Conservation (phyloP, 352 stramenopile species). For the Globisporangium mamillatum region DNA sequence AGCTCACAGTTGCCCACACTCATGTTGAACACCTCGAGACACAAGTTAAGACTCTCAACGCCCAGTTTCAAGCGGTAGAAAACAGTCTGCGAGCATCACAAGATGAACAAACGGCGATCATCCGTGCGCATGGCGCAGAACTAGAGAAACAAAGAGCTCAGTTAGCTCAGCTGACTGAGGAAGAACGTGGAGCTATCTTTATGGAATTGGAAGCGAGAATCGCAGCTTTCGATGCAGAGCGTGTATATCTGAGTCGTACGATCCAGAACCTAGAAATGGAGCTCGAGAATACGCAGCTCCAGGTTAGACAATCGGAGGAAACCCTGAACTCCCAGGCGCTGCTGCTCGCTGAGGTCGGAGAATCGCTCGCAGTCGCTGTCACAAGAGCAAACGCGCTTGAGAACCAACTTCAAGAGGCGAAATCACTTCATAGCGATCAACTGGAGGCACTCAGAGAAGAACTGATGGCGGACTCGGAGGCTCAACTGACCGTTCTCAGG, state of each 20-base stretch:
- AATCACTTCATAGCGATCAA: neutral
- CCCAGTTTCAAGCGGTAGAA: neutral
- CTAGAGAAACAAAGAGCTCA: neutral
- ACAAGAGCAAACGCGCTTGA: neutral
- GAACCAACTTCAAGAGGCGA: conserved; percentile 5
- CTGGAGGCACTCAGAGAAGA: neutral
- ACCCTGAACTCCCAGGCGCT: conserved; percentile 5
- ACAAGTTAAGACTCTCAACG: neutral
- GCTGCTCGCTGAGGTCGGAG: neutral
- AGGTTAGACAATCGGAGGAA: neutral
- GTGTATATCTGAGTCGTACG: neutral
- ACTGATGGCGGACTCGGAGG: neutral
- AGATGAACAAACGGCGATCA: neutral
- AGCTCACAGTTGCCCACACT: neutral
- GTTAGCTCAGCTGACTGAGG: neutral
- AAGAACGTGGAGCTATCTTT: neutral
- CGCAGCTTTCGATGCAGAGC: neutral
- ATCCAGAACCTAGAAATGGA: neutral
- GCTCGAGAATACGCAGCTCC: neutral
- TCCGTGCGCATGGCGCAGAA: neutral
- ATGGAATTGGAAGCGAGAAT: neutral
- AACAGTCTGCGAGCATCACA: neutral
- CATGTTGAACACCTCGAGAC: neutral
- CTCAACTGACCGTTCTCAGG: neutral
- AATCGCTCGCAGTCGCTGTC: neutral